Base-by-base conservation (phyloP, 2,329 filamentous ascomycete species). In the Purpureocillium takamizusanense region DNA sequence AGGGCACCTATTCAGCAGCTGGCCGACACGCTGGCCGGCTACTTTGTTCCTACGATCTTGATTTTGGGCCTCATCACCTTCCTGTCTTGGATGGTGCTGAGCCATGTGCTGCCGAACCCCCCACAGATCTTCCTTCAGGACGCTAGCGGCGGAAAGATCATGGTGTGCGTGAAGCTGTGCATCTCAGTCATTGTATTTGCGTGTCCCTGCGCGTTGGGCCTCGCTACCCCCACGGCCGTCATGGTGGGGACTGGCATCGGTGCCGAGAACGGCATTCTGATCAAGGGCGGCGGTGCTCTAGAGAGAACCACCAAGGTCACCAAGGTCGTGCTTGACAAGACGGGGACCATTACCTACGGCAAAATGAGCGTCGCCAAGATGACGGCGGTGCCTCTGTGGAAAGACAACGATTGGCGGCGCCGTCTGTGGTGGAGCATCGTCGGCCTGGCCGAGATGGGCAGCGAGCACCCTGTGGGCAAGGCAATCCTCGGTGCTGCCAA, bases 221-320 rank as follows among this genome's bases (percentile, higher is more conserved):
- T 98, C 14, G 89, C 88, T 17, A 97, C 92, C 2, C 92, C 92
- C 3, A 98, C 92, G 0, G 92, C 92, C 3, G 89, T 98, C 57
- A 97, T 98, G 92, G 92, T 98, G 23, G 92, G 92, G 32, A 97
- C 92, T n/a, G 92, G 92, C 42, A 81, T 95, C 25, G 92, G 92
- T 36, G 92, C 92, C 3, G 86, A 95, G 61, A 83, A 95, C 50
- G 92, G 92, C 17, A 98, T 98, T 50, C 70, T 98, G n/a, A 88
- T 97, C 59, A 98, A 98, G 64, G 90, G 92, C 39, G 92, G 92
- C 40, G 89, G 86, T 31, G 88, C 89, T 23, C 69, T 98, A 4
- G 90, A 98, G 65, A 87, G 78, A 4, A 85, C 88, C 0, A 97
- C 88, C 8, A 90, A 87, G 59, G 76, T 97, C 48, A 94, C 82